A percentile compares a stretch with the other conserved stretches of the same genome.
Conservation (phyloP, 768 basidiomycete species). For the Naganishia antarctica region DNA sequence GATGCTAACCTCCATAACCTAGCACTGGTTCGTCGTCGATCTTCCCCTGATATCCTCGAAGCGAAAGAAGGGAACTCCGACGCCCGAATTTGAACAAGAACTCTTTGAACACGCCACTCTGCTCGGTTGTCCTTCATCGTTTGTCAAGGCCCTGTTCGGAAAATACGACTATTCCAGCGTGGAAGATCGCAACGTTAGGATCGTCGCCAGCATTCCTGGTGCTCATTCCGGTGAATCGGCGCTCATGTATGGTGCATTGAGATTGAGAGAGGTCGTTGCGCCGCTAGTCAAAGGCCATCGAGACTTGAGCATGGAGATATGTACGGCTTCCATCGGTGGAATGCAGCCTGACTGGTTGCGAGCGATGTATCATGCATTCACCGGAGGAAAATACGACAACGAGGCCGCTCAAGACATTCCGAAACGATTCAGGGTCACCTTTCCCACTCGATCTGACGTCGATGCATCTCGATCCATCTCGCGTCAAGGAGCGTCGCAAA, state of each 20-base stretch:
- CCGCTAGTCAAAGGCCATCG: constrained; percentile 9
- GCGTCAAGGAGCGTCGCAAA: constrained; percentile 25
- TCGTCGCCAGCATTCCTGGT: constrained; percentile 24
- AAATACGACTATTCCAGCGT: constrained; percentile 26
- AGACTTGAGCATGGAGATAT: constrained; percentile 23
- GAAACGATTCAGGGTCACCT: constrained; percentile 12
- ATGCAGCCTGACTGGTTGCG: constrained; percentile 22
- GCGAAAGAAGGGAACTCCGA: not conserved
- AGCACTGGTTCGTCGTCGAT: constrained; percentile 32
- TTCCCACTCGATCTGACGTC: constrained; percentile 22
- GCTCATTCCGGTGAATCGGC: constrained; percentile 20
- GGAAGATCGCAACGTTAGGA: constrained; percentile 12
- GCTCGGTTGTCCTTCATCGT: constrained; percentile 22
- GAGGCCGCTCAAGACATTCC: not conserved
- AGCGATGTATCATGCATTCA: constrained; percentile 26
- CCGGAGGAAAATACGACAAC: constrained; percentile 22
- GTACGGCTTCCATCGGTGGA: constrained; percentile 26
- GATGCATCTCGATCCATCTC: constrained; percentile 22
- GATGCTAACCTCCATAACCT: not conserved
- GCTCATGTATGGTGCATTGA: constrained; percentile 21
- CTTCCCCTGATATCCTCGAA: constrained; percentile 11
- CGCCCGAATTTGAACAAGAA: constrained; percentile 26
- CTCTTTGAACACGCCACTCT: constrained; percentile 24
- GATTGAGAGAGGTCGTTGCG: constrained; percentile 25
- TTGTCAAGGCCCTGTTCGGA: constrained; percentile 24